Conservation (phyloP, 2,329 filamentous ascomycete genomes). For the Penicillium sp. region DNA sequence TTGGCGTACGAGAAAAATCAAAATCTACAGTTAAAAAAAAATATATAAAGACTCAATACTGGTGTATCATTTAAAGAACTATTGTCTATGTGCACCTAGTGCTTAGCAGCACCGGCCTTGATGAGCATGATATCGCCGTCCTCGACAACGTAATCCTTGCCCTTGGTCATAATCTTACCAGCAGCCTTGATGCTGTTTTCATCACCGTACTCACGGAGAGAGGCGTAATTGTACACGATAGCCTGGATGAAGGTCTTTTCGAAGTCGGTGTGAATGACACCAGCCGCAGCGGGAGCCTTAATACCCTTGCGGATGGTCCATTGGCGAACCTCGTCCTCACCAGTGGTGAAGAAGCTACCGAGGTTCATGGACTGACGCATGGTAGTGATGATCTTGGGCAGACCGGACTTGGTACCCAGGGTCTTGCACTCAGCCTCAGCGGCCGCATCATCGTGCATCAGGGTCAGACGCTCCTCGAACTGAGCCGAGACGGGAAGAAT, state of each 20-base stretch:
- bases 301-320: slow-evolving; percentile 96
- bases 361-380: slow-evolving; percentile 93
- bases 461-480: slow-evolving; percentile 88
- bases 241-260: slow-evolving; percentile 99
- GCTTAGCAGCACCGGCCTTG: slow-evolving; percentile 62
- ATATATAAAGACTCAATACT: neutral
- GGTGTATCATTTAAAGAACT: slow-evolving; percentile 17
- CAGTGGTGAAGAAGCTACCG: slow-evolving; percentile 95
- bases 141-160: slow-evolving; percentile 78
- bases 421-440: slow-evolving; percentile 84
- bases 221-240: slow-evolving; percentile 85
- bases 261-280: slow-evolving; percentile 97
- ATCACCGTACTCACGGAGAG: slow-evolving; percentile 81
- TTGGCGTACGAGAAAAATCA: neutral
- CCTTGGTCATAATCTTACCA: slow-evolving; percentile 97
- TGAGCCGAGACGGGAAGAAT: slow-evolving; percentile 90
- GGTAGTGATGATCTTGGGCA: slow-evolving; percentile 86
- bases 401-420: slow-evolving; percentile 78
- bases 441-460: slow-evolving; percentile 74
- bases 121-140: slow-evolving; percentile 71
- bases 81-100: slow-evolving; percentile 30
- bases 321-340: slow-evolving; percentile 92
- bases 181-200: slow-evolving; percentile 87
- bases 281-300: slow-evolving; percentile 95
- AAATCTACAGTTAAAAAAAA: neutral